Conservation (phyloP, 208 protist genomes). For the Trypanosoma grayi region DNA sequence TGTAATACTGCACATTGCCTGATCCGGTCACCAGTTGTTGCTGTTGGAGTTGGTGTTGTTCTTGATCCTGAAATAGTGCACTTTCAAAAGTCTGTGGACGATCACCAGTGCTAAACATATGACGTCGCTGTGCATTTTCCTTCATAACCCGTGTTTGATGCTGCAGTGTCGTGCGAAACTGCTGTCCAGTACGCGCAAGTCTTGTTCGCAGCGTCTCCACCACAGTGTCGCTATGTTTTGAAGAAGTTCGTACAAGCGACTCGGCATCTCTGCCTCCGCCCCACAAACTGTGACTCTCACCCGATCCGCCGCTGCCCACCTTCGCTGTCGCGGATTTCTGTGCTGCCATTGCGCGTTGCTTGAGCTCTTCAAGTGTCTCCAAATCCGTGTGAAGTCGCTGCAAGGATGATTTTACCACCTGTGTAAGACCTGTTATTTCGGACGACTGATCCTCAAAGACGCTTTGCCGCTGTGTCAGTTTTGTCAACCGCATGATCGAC, state of each 20-base stretch:
- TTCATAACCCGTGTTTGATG: slow-evolving; percentile 76
- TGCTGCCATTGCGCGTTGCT: slow-evolving; percentile 49
- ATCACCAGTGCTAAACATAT: slow-evolving; percentile 81
- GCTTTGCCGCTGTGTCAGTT: slow-evolving; percentile 72
- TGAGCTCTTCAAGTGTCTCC: slow-evolving; percentile 75
- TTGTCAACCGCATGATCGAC: slow-evolving; percentile 77
- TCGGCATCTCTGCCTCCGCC: slow-evolving; percentile 9
- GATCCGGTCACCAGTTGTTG: slow-evolving; percentile 56
- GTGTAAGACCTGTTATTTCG: slow-evolving; percentile 74
- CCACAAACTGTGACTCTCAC: slow-evolving; percentile 27
- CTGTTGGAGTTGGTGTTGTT: slow-evolving; percentile 69
- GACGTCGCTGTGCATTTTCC: slow-evolving; percentile 64
- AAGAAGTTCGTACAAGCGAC: slow-evolving; percentile 15
- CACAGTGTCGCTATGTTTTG: slow-evolving; percentile 48
- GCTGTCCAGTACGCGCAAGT: slow-evolving; percentile 71
- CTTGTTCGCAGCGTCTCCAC: slow-evolving; percentile 75
- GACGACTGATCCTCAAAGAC: slow-evolving; percentile 89
- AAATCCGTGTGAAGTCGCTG: slow-evolving; percentile 78
- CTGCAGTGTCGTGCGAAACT: slow-evolving; percentile 82
- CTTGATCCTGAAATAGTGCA: slow-evolving; percentile 86
- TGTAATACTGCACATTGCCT: slow-evolving; percentile 78
- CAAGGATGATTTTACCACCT: slow-evolving; percentile 76
- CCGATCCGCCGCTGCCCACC: not conserved
- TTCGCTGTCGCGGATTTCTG: slow-evolving; percentile 34
- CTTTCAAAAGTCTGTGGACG: slow-evolving; percentile 81